These are phyloP conservation scores for Gilbertella persicaria DNA, from an alignment of 371 early-diverging fungal species.

Conservation along the genomic window DNA sequence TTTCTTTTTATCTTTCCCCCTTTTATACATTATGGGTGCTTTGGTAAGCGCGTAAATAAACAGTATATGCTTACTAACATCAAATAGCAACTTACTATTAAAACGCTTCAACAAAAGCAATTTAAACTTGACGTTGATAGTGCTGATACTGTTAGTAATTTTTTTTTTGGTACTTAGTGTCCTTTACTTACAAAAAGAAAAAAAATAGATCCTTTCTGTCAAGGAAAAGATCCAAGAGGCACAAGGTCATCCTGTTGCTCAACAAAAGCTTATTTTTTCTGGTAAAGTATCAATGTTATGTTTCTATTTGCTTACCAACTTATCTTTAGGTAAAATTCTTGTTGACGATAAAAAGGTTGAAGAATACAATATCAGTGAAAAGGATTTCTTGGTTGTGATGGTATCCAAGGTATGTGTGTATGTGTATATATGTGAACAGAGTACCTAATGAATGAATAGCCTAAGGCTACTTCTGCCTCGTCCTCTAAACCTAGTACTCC, in stretches of 20 bases:
- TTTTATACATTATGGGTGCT: slow-evolving; percentile 19
- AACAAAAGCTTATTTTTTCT: slow-evolving; percentile 88
- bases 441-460: slow-evolving; percentile 27
- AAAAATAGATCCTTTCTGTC: slow-evolving; percentile 64
- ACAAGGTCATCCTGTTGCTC: slow-evolving; percentile 68
- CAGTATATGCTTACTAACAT: background rate
- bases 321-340: slow-evolving; percentile 82
- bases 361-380: slow-evolving; percentile 80
- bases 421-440: background rate
- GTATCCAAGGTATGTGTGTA: slow-evolving; percentile 73
- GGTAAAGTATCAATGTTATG: slow-evolving; percentile 42
- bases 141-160: slow-evolving; percentile 64
- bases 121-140: slow-evolving; percentile 82
- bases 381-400: slow-evolving; percentile 95
- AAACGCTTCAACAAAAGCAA: slow-evolving; percentile 86
- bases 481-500: slow-evolving; percentile 37
- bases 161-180: too few species aligned
- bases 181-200: too few species aligned
- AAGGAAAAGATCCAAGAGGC: slow-evolving; percentile 77
- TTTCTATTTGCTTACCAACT: background rate
- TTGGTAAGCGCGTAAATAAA: slow-evolving; percentile 13
- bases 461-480: slow-evolving; percentile 54
- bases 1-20: slow-evolving; percentile 2
- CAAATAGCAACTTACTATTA: slow-evolving; percentile 76
- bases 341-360: slow-evolving; percentile 76